These are phyloP conservation scores for Aspergillus sclerotialis DNA, from an alignment of 2,329 filamentous ascomycete species.

Conservation along the genomic window DNA sequence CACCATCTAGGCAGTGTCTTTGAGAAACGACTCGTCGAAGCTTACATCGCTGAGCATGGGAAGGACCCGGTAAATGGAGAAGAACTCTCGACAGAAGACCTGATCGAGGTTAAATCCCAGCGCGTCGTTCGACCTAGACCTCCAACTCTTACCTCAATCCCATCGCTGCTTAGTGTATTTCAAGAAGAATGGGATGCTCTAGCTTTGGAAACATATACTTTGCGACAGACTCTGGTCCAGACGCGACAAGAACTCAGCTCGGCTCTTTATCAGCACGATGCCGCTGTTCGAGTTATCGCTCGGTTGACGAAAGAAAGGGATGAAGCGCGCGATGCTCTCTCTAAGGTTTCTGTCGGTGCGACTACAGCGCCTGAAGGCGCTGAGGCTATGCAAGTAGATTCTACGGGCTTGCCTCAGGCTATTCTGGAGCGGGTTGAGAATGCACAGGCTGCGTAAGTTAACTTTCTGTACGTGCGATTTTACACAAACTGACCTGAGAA, in stretches of 20 bases:
- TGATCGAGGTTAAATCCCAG: conserved; percentile 78
- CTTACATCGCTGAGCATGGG: conserved; percentile 87
- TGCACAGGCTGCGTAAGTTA: conserved; percentile 68
- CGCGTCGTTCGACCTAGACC: conserved; percentile 82
- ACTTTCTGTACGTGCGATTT: background rate
- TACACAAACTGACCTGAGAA: conserved; percentile 33
- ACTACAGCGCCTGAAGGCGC: conserved; percentile 48
- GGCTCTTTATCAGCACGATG: conserved; percentile 93
- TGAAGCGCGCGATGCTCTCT: conserved; percentile 82
- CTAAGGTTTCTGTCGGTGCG: conserved; percentile 69
- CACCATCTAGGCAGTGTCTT: conserved; percentile 66
- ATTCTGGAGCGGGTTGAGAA: conserved; percentile 68
- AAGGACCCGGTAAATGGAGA: conserved; percentile 88
- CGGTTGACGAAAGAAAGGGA: conserved; percentile 85
- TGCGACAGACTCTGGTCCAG: conserved; percentile 82
- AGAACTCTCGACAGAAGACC: conserved; percentile 73
- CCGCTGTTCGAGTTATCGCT: conserved; percentile 90
- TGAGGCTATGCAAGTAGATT: conserved; percentile 91
- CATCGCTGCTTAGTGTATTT: conserved; percentile 85
- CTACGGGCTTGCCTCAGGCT: conserved; percentile 64
- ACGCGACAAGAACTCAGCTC: conserved; percentile 90
- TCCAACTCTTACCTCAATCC: conserved; percentile 91
- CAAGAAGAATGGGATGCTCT: conserved; percentile 98
- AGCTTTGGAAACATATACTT: conserved; percentile 82
- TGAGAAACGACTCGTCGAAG: conserved; percentile 90